Evolutionary conservation across 2,329 filamentous ascomycete species (phyloP).

Genomic region (Parastagonospora nodorum): DNA sequence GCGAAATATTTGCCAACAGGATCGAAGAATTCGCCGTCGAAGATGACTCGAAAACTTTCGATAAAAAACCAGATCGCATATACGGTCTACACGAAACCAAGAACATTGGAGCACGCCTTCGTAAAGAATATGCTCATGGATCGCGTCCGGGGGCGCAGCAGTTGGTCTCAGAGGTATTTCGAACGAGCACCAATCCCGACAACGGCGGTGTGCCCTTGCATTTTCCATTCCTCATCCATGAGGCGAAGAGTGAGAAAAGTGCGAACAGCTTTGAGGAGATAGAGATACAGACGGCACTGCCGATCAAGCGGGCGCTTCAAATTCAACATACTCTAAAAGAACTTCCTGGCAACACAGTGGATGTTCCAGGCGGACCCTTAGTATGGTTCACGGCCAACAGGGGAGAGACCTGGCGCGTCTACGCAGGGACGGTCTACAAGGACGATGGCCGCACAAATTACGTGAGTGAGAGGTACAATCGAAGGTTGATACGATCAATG

Average conservation of each 20-base stretch:
- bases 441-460: too few relatives aligned
- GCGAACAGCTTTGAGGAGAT: constrained; percentile 17
- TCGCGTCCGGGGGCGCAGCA: background rate
- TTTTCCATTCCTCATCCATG: constrained; percentile 25
- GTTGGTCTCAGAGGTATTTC: constrained; percentile 8
- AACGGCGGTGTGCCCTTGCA: constrained; percentile 12
- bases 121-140: background rate
- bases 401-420: constrained; percentile 24
- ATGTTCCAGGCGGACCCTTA: constrained; percentile 19
- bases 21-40: background rate
- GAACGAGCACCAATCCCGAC: constrained; percentile 15
- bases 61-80: constrained; percentile 19
- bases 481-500: too few relatives aligned
- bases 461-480: background rate
- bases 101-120: constrained; percentile 11
- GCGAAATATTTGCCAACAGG: background rate
- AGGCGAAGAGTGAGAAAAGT: constrained; percentile 22
- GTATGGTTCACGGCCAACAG: constrained; percentile 21
- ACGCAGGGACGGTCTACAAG: constrained; percentile 7
- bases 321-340: constrained; percentile 17
- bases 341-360: constrained; percentile 13
- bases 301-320: constrained; percentile 15
- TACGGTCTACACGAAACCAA: constrained; percentile 14
- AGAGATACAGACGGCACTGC: constrained; percentile 18
- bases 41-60: background rate